A percentile compares a stretch with the other conserved stretches of the same genome.
These are phyloP conservation scores for Candolleomyces eurysporus DNA, from an alignment of 768 basidiomycete genomes.

Conservation along the genomic window DNA sequence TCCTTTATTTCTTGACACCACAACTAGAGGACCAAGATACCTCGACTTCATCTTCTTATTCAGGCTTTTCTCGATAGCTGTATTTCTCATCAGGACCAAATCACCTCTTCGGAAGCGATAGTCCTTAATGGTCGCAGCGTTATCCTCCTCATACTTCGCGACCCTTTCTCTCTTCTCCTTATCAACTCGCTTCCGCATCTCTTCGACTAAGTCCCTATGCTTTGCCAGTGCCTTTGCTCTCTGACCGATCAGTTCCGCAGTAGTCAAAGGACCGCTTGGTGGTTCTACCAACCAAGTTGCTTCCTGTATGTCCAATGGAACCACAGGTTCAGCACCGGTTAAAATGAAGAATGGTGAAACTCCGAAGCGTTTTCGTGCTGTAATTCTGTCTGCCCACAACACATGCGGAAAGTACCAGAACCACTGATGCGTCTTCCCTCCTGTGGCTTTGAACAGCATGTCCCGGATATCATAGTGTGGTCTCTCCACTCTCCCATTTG, in stretches of 20 bases:
- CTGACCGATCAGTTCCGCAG: conserved; percentile 20
- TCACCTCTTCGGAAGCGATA: conserved; percentile 26
- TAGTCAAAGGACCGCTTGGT: conserved; percentile 12
- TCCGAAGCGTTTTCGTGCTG: conserved; percentile 20
- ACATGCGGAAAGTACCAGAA: conserved; percentile 20
- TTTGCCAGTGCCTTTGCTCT: conserved; percentile 18
- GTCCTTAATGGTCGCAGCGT: conserved; percentile 1
- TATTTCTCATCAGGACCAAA: conserved; percentile 35
- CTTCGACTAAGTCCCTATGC: conserved; percentile 17
- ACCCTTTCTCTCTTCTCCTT: conserved; percentile 7
- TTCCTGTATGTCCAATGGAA: conserved; percentile 26
- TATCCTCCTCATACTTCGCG: conserved; percentile 22
- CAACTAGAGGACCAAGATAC: conserved; percentile 37
- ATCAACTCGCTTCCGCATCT: conserved; percentile 15
- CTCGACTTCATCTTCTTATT: conserved; percentile 29
- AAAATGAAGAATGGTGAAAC: conserved; percentile 30
- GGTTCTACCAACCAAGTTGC: conserved; percentile 24
- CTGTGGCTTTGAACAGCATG: conserved; percentile 18
- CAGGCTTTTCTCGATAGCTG: conserved; percentile 24
- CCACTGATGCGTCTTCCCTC: conserved; percentile 29
- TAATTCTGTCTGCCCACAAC: conserved; percentile 33
- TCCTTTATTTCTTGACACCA: conserved; percentile 24
- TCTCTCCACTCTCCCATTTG: conserved; percentile 18
- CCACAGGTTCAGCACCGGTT: conserved; percentile 27
- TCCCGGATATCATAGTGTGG: conserved; percentile 21